phyloP scores from a whole-genome alignment of 805 yeast species.

The Cyberlindnera mississippiensis region DNA sequence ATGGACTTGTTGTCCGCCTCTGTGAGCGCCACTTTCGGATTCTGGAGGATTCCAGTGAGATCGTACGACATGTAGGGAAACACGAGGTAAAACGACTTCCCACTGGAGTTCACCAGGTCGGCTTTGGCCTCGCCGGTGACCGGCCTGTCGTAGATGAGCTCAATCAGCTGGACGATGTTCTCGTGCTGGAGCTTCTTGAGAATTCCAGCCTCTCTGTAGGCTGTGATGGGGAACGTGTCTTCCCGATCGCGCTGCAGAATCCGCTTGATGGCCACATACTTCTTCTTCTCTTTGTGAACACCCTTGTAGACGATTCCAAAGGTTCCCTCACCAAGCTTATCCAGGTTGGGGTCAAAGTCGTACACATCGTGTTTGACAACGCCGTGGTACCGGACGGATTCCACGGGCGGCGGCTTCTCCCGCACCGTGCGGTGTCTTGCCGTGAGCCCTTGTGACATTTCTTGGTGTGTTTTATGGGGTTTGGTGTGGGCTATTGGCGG shows the following conservation, averaged over 20 bases:
- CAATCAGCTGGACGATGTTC: constrained; percentile 73
- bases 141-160: constrained; percentile 61
- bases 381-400: constrained; percentile 8
- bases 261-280: constrained; percentile 82
- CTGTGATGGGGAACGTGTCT: constrained; percentile 83
- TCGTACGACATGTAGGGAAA: constrained; percentile 92
- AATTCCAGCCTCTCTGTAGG: constrained; percentile 85
- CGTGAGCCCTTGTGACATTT: too few relatives aligned
- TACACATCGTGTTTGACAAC: neutral
- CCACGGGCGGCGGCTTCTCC: neutral
- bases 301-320: constrained; percentile 90
- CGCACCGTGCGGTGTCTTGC: neutral
- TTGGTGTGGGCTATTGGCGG: too few relatives aligned
- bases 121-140: constrained; percentile 9
- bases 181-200: constrained; percentile 64
- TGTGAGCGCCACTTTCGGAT: constrained; percentile 58
- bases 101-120: constrained; percentile 25
- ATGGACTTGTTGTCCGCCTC: constrained; percentile 78
- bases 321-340: constrained; percentile 76
- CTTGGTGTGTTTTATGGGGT: too few relatives aligned
- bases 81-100: constrained; percentile 66
- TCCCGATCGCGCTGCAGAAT: constrained; percentile 47
- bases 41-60: constrained; percentile 82
- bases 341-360: constrained; percentile 10
- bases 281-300: constrained; percentile 38